These are phyloP conservation scores for Fusarium pilosicola DNA, from an alignment of 2,329 filamentous ascomycete genomes.

Conservation along the genomic window DNA sequence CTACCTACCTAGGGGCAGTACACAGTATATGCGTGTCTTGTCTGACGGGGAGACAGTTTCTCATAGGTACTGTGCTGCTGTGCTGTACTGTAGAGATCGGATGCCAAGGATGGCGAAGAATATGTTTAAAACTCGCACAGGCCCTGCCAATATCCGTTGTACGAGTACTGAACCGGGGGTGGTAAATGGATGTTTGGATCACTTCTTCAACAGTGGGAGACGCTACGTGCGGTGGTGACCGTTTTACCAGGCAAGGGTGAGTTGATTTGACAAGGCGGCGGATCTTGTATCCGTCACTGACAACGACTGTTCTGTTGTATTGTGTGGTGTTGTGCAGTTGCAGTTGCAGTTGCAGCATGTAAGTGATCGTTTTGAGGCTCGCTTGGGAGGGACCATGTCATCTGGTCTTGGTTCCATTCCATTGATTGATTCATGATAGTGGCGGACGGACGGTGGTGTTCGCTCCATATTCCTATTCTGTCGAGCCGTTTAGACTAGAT, in stretches of 20 bases:
- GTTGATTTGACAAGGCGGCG: constrained; percentile 18
- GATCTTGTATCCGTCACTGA: constrained; percentile 8
- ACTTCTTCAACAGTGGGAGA: constrained; percentile 36
- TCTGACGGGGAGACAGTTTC: constrained; percentile 15
- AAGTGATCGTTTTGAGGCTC: constrained; percentile 28
- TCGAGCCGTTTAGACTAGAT: constrained; percentile 26
- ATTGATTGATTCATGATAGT: background rate
- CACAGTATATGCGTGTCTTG: background rate
- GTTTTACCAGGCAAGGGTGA: constrained; percentile 39
- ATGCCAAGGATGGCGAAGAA: constrained; percentile 40
- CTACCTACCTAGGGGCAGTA: background rate
- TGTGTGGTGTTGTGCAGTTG: background rate
- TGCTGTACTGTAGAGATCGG: constrained; percentile 30
- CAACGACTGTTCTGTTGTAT: background rate
- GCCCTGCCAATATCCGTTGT: constrained; percentile 27
- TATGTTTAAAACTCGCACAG: constrained; percentile 29
- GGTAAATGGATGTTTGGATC: constrained; percentile 19
- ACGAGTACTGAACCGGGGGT: constrained; percentile 8
- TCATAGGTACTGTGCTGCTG: background rate
- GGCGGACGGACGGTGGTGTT: constrained; percentile 16
- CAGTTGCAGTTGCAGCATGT: constrained; percentile 4
- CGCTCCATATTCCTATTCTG: constrained; percentile 34
- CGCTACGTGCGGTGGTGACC: constrained; percentile 41
- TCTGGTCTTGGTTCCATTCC: background rate
- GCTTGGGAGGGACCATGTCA: constrained; percentile 4